phyloP scores from a whole-genome alignment of 768 basidiomycete species.

The Trametes coccinea region DNA sequence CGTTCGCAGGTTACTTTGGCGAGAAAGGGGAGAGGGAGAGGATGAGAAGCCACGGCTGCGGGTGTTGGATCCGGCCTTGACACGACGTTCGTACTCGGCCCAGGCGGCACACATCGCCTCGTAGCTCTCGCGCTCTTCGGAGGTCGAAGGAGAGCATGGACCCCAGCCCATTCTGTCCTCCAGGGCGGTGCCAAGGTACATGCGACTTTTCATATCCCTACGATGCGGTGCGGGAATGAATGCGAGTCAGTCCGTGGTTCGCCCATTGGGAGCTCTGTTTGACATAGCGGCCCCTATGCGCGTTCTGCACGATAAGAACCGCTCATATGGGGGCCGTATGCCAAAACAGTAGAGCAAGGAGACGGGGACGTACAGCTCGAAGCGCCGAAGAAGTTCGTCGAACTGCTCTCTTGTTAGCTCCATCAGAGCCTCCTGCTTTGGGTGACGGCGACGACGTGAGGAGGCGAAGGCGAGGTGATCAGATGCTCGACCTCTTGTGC shows the following conservation, averaged over 20 bases:
- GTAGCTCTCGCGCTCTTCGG: constrained; percentile 56
- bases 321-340: constrained; percentile 1
- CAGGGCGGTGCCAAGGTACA: constrained; percentile 46
- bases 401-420: constrained; percentile 62
- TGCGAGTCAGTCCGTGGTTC: not conserved
- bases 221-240: not conserved
- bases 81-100: constrained; percentile 46
- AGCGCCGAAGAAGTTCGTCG: constrained; percentile 55
- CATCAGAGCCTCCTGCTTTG: constrained; percentile 36
- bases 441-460: constrained; percentile 13
- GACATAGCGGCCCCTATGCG: not conserved
- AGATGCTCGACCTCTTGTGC: not conserved
- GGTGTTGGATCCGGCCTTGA: constrained; percentile 8
- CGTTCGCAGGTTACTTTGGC: constrained; percentile 1
- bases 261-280: not conserved
- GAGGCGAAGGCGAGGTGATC: not conserved
- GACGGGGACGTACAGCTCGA: constrained; percentile 55
- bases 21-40: not conserved
- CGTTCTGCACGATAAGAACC: constrained; percentile 1
- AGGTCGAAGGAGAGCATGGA: constrained; percentile 39
- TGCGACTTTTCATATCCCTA: constrained; percentile 69
- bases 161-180: constrained; percentile 53
- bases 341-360: constrained; percentile 3
- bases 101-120: constrained; percentile 58
- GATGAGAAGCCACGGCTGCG: constrained; percentile 4